Evolutionary conservation across 805 yeast genomes (phyloP), one percentile per base, ranked within the genome.

Genomic region (Candida methanosorbosa): DNA sequence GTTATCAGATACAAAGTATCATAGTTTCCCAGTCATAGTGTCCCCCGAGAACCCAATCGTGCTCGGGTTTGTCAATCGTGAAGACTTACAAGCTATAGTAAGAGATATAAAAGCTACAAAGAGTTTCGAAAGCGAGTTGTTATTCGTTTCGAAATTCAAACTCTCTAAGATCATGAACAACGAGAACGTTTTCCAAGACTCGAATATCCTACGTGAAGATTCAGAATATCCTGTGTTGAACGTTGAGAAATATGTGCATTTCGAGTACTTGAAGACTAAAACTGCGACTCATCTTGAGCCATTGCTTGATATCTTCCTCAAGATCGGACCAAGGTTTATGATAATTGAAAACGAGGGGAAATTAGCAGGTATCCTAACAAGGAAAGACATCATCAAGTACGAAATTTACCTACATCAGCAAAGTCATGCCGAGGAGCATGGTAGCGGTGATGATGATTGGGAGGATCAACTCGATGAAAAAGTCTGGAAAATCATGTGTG

Each of bases 381-480:
- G 88, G 38, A 92, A 92, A 49, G 97, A 88, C 50, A 64, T 90
- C 14, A 56, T 88, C 34, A 66, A 78, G 40, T 85, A 72, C 46
- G 81, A 78, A 43, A 41, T 52, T 9, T 56, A 57, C 35, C 34
- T 56, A 27, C 61, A 62, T 32, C 5, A 13, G 15, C 9, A n/a
- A 11, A 19, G 16, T 16, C 19, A 17, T 22, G 27, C 14, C 15
- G 19, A 9, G 23, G 11, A 9, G 23, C n/a, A n/a, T 27, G 29
- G 13, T 4, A 11, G n/a, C 7, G 19, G 7, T 29, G 25, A 20
- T 14, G 25, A 20, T n/a, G 25, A 8, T n/a, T n/a, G n/a, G n/a
- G 11, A 24, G 7, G 30, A 28, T 13, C 16, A 43, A 12, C 32
- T 50, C 22, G 68, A 65, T 31, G 52, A 42, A n/a, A 49, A 42